Base-by-base conservation (phyloP, 1,284 basidiomycete species). In the Moesziomyces sp. region DNA sequence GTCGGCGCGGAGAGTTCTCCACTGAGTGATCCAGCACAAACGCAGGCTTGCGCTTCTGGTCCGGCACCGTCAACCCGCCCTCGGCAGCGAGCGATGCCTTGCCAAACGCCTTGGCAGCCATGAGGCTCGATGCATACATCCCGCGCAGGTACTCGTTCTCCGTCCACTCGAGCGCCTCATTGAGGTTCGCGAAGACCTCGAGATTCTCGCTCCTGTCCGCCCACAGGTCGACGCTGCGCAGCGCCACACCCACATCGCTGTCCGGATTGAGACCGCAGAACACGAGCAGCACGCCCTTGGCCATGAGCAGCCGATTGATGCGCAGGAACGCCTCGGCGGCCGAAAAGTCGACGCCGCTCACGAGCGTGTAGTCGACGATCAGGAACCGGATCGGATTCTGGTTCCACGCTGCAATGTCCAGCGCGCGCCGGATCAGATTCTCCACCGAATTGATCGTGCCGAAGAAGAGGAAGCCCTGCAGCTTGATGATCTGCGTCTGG, bases 401-500 rank as follows among this genome's bases (percentile, higher is more conserved):
- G 46, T 89, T 87, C 91, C 94, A 97, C 14, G 88, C 86, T 0
- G 90, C 89, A 7, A 88, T 88, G 58, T 92, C 89, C 23, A 97
- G 88, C 21, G 94, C 87, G 18, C 88, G 85, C 8, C 91, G 88
- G 46, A 94, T 91, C 1, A 83, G 60, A 30, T 91, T 91, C 84
- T 97, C 94, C 60, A 97, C 93, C 46, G 90, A 87, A 0, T 91
- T 88, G 78, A 97, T 96, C 0, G 94, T 97, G 5, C 97, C 96
- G 84, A 99, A 99, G 88, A 98, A 99, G 40, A 99, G 87, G 86
- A 93, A 94, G 0, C 92, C 83, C 87, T 98, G 95, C 8, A 98
- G 85, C 72, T 92, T 91, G 78, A 97, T 87, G 57, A 98, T 90
- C 35, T 91, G 91, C 0, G 94, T 97, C 85, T 98, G 94, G 67